These are phyloP conservation scores for Solanum sejunctum DNA, from an alignment of 257 asterid genomes.

Conservation along the genomic window DNA sequence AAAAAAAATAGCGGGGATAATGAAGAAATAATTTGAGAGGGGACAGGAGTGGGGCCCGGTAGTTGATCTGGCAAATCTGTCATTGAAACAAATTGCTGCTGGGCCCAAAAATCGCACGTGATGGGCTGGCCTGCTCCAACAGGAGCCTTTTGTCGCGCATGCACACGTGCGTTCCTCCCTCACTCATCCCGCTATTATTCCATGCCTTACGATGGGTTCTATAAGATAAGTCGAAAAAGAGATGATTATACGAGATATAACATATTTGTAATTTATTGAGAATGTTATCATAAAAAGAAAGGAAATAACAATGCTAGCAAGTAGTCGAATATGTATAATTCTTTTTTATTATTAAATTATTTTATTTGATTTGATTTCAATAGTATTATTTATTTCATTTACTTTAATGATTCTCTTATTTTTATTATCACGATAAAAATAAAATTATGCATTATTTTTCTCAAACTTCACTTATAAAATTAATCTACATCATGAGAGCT, in stretches of 20 bases:
- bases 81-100: background rate
- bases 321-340: background rate
- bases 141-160: constrained; percentile 18
- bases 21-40: background rate
- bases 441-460: no score
- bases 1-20: background rate
- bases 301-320: no score
- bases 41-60: background rate
- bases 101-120: constrained; percentile 30
- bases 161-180: constrained; percentile 51
- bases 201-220: constrained; percentile 4
- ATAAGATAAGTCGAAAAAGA: background rate
- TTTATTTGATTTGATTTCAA: background rate
- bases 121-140: constrained; percentile 32
- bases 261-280: no score
- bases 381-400: background rate
- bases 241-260: background rate
- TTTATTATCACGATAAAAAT: background rate
- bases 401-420: background rate
- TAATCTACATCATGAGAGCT: no score
- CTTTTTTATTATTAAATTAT: background rate
- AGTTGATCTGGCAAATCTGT: background rate
- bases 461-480: no score
- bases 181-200: background rate
- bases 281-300: no score